Evolutionary conservation across 1,284 basidiomycete genomes (phyloP).

Genomic region (Ustilago esculenta): DNA sequence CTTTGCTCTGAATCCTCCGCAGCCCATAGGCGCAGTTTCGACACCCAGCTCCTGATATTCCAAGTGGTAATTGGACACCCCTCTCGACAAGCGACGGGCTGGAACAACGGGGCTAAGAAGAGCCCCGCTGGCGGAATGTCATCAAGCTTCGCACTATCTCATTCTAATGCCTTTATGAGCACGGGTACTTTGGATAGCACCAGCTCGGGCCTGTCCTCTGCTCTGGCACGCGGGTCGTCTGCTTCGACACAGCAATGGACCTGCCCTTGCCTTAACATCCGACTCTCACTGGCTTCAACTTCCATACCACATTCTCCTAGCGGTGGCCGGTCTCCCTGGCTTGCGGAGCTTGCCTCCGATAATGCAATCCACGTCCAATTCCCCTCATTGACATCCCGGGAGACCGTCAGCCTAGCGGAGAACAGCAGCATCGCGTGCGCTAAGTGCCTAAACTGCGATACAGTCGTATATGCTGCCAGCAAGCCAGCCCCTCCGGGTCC

Average conservation of each 20-base stretch:
- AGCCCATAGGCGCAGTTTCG: no score
- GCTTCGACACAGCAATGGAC: conserved; percentile 32
- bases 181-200: background rate
- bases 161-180: conserved; percentile 4
- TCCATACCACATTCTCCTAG: conserved; percentile 1
- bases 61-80: no score
- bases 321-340: conserved; percentile 12
- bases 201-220: conserved; percentile 24
- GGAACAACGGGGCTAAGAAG: no score
- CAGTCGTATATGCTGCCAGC: conserved; percentile 38
- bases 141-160: conserved; percentile 6
- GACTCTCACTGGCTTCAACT: conserved; percentile 20
- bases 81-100: no score
- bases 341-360: conserved; percentile 33
- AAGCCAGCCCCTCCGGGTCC: conserved; percentile 47
- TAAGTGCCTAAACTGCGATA: conserved; percentile 47
- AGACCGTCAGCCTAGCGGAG: conserved; percentile 29
- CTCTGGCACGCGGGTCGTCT: conserved; percentile 9
- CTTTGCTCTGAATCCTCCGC: no score
- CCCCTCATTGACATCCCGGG: conserved; percentile 38
- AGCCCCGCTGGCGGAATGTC: conserved; percentile 10
- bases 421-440: conserved; percentile 38
- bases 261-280: conserved; percentile 45
- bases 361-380: conserved; percentile 34
- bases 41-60: no score